phyloP scores from a whole-genome alignment of 139 green algal genomes.

The Closterium sp. region DNA sequence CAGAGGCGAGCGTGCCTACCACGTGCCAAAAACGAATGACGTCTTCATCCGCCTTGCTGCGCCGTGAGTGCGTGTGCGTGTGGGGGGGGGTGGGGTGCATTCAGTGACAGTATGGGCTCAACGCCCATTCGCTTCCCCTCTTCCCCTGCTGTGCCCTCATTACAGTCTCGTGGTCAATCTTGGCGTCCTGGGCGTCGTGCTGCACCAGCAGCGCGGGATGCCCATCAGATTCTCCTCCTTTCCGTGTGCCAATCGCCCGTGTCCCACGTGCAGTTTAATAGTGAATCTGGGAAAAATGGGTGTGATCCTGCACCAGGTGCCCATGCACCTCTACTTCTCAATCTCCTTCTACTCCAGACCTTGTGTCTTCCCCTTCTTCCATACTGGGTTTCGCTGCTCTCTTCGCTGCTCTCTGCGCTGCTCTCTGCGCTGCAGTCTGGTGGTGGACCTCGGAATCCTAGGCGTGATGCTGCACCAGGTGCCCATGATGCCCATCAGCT shows the following conservation, averaged over 20 bases:
- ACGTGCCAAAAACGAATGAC: background rate
- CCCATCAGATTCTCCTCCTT: too few relatives aligned
- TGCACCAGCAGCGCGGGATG: too few relatives aligned
- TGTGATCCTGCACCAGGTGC: too few relatives aligned
- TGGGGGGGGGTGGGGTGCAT: too few relatives aligned
- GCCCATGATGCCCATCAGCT: background rate
- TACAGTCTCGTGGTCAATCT: background rate
- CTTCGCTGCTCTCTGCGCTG: background rate
- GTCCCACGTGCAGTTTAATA: too few relatives aligned
- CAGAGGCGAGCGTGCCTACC: background rate
- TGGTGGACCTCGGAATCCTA: background rate
- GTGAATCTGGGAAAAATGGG: too few relatives aligned
- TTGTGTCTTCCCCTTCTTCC: too few relatives aligned
- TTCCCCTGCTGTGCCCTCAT: background rate
- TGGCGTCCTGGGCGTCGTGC: background rate
- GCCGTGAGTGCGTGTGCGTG: background rate
- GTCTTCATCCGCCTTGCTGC: background rate
- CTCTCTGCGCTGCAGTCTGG: background rate
- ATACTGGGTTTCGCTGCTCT: too few relatives aligned
- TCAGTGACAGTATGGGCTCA: too few relatives aligned
- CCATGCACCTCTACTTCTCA: background rate
- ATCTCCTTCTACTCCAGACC: too few relatives aligned
- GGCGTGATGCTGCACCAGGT: background rate
- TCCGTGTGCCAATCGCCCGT: too few relatives aligned
- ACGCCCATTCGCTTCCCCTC: too few relatives aligned